Evolutionary conservation across 2,329 filamentous ascomycete species (phyloP), one percentile per base, ranked within the genome.

Genomic region (Hirsutella thompsonii): DNA sequence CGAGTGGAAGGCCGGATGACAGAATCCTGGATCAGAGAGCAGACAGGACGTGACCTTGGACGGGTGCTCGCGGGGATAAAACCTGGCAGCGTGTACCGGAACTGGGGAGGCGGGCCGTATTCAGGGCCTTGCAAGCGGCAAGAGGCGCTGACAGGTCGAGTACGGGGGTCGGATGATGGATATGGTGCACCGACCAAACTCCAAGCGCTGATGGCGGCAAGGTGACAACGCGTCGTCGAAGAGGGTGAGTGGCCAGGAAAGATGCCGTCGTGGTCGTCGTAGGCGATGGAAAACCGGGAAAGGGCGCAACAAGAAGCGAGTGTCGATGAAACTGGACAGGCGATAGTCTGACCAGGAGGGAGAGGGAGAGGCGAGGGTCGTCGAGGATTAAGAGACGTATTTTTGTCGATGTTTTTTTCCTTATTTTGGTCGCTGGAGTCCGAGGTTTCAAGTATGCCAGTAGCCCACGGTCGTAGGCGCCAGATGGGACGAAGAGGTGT

Each of bases 251-350:
- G 26, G 37, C 32, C 32, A 34, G 32, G 4, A 18, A 26, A 26
- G 6, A 6, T 26, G 23, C 23, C 23, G 23, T 26, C 23, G 32
- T 8, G 32, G 32, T 14, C 16, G 32, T 18, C 16, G 32, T n/a
- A n/a, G 8, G 30, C 9, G 30, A n/a, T 8, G 30, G 6, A n/a
- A 16, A 18, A n/a, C n/a, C 4, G 9, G 32, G 32, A 16, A 18
- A 16, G 32, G 2, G 32, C 32, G 3, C 14, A 4, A 10, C 6
- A 18, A 21, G 4, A 28, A 39, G 20, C 18, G 29, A 33, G 19
- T 14, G 32, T 35, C 13, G 38, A 35, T 40, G 32, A 40, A 40
- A 40, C 38, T n/a, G 30, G 18, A 20, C 18, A 16, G 18, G 37
- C 20, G 23, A 29, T 19, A 18, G 20, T 14, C n/a, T 16, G 21